Conservation (phyloP, 2,329 filamentous ascomycete genomes). For the Ilyonectria mors-panacis region DNA sequence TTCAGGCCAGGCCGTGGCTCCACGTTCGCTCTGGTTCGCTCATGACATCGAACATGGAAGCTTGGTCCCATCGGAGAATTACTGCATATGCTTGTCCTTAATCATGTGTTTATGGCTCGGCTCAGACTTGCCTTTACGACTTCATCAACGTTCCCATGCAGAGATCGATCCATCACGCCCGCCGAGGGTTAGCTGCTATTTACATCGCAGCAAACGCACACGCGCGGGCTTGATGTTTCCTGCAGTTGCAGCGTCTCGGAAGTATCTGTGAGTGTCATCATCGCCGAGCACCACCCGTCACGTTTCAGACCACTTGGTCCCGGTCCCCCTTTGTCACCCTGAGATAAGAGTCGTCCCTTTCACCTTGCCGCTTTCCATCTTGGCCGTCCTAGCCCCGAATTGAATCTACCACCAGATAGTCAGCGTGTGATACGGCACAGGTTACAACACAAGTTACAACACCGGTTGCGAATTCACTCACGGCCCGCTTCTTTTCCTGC, state of each 20-base stretch:
- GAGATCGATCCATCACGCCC: slow-evolving; percentile 39
- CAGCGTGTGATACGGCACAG: slow-evolving; percentile 16
- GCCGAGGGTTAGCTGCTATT: slow-evolving; percentile 59
- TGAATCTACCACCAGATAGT: slow-evolving; percentile 72
- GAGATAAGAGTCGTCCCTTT: slow-evolving; percentile 77
- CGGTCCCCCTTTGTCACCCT: slow-evolving; percentile 51
- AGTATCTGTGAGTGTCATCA: slow-evolving; percentile 84
- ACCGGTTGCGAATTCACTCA: slow-evolving; percentile 58
- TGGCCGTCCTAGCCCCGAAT: slow-evolving; percentile 86
- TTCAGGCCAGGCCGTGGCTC: not conserved
- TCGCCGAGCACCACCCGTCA: slow-evolving; percentile 55
- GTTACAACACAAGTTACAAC: not conserved
- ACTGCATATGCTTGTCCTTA: not conserved
- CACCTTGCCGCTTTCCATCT: slow-evolving; percentile 80
- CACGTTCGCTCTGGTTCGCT: not conserved
- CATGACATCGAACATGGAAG: not conserved
- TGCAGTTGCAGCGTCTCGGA: slow-evolving; percentile 68
- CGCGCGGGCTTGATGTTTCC: slow-evolving; percentile 39
- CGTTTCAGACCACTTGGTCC: slow-evolving; percentile 38
- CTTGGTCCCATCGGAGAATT: slow-evolving; percentile 1
- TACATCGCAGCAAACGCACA: slow-evolving; percentile 64
- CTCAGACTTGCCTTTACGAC: slow-evolving; percentile 79
- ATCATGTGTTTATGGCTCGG: slow-evolving; percentile 45
- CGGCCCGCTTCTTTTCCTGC: slow-evolving; percentile 92
- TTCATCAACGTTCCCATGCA: slow-evolving; percentile 59